phyloP scores from a whole-genome alignment of 2,329 filamentous ascomycete genomes.

The Monosporascus sp. region DNA sequence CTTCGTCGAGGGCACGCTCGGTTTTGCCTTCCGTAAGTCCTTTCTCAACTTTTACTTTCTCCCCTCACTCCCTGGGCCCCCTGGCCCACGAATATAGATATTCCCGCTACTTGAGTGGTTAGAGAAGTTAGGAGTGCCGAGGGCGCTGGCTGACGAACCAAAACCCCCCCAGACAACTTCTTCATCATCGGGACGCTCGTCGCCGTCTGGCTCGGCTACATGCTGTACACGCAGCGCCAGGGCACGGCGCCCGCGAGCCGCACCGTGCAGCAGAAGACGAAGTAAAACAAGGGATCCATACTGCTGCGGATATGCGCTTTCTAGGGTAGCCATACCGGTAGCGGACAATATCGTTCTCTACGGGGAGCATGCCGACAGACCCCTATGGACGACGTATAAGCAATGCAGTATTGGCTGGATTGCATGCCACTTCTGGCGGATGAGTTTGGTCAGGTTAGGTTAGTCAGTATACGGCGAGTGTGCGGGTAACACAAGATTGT shows the following conservation, averaged over 20 bases:
- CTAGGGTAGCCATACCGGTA: no score
- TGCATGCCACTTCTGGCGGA: no score
- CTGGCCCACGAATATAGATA: no score
- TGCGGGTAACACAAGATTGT: no score
- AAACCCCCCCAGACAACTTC: constrained; percentile 22
- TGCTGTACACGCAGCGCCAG: constrained; percentile 24
- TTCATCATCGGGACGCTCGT: constrained; percentile 27
- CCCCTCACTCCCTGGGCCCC: neutral
- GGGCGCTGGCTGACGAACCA: constrained; percentile 1
- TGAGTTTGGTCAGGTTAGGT: no score
- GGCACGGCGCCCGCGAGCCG: constrained; percentile 19
- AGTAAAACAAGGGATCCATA: neutral
- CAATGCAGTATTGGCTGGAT: no score
- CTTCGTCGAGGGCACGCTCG: constrained; percentile 27
- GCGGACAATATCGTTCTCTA: no score
- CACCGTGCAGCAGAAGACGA: constrained; percentile 18
- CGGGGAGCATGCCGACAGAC: no score
- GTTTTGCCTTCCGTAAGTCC: constrained; percentile 27
- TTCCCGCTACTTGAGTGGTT: no score
- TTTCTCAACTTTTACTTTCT: neutral
- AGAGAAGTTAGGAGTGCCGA: neutral
- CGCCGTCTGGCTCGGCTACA: constrained; percentile 23
- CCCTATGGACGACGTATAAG: no score
- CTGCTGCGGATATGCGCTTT: no score
- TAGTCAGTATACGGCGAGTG: no score